Base-by-base conservation (phyloP, 2,329 filamentous ascomycete species). In the Neocucurbitaria cava region DNA sequence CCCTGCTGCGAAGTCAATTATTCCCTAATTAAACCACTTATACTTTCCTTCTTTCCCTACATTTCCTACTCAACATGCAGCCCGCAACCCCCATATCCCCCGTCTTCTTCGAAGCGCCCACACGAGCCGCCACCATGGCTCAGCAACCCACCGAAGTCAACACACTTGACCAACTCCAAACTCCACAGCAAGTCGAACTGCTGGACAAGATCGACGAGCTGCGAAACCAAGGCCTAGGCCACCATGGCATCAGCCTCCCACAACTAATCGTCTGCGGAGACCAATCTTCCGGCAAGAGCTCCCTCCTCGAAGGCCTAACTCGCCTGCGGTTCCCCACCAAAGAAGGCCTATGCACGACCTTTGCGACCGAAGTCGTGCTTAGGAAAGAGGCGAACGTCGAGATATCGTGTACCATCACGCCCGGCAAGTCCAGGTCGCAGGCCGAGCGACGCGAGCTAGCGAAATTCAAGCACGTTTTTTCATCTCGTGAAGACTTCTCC, bases 281-380 rank as follows among this genome's bases (percentile, higher is more conserved):
- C 26, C 69, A 73, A 43, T 70, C 65, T 8, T 61, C 64, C 2
- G 70, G 70, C 0, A 73, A 73, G 35, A 71, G 69, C 30, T 72
- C 69, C 1, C 56, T 73, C 7, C 66, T 73, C 9, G 69, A 72
- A 50, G 64, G 62, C 0, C 51, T 73, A 6, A 85, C 86, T 0
- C 78, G 82, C 8, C 81, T 90, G 3, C 79, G 79, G 0, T 88
- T 89, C 43, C 83, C 85, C 0, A 76, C 80, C 5, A 82, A 85
- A 6, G 80, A 81, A 5, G 79, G 72, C 15, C 43, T 84, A 0
- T 88, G 85, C 64, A 89, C 87, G 0, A 79, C 82, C 0, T 88
- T 88, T 54, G 82, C 86, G 0, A 89, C 85, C 0, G 84, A 89
- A 62, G 73, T 89, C 2, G 77, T 84, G 18, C 75, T 88, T 8